Base-by-base conservation (phyloP, 2,329 filamentous ascomycete genomes). In the Alternaria ethzedia region DNA sequence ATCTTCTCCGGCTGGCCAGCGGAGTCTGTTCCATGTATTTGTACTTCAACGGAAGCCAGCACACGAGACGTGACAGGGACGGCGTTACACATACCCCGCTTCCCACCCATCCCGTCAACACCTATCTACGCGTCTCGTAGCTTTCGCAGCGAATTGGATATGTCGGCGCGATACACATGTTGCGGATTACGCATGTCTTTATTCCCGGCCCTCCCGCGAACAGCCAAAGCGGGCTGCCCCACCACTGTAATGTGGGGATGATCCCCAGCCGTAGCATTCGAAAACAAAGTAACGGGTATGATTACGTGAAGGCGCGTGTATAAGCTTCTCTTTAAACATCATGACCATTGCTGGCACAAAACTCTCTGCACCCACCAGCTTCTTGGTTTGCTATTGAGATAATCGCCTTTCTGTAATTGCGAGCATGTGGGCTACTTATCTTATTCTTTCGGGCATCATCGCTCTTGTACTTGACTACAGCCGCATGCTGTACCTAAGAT, bases 401-500 rank as follows among this genome's bases (percentile, higher is more conserved):
- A 10, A 17, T 41, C 36, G n/a, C 0, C 1, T 11, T 11, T 2
- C 5, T 1, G n/a, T 17, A 11, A 12, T 21, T 28, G 20, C 11
- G 15, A 21, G 28, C 43, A 28, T 32, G 12, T 59, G 43, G 50
- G 26, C 50, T 28, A 26, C 36, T 11, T 21, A 1, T 17, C 21
- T 54, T 9, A 1, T 55, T 13, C 12, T 23, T 1, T 2, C 25
- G 7, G 57, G 28, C 13, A 73, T 69, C 41, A 44, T 76, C 10
- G 63, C 65, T 9, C 49, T 76, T 3, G 64, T 70, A 4, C 25
- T 77, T 11, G 84, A 86, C 68, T 86, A 86, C 70, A 75, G 69
- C 7, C 80, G 81, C 66, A 86, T 86, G 84, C 73, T 86, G 43
- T 82, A 81, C 64, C 72, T 85, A 70, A 76, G 83, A 50, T 81